A percentile compares a stretch with the other conserved stretches of the same genome.
Evolutionary conservation across 176 grass and related monocot species (phyloP).

Genomic region (Puccinellia tenuiflora): DNA sequence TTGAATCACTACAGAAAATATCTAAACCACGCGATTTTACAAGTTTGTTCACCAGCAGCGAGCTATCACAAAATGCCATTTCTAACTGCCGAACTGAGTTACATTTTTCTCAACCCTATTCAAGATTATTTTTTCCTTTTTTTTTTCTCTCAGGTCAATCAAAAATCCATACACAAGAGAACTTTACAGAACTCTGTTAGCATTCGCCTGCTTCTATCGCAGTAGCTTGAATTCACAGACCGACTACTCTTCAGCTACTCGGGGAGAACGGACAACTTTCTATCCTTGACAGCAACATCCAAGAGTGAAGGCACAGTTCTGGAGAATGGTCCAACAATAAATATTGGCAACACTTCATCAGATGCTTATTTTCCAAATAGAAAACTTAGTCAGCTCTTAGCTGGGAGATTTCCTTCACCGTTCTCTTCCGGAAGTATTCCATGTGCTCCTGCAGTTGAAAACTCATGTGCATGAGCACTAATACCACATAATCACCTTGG

Average conservation of each 20-base stretch:
- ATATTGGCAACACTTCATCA: conserved; percentile 3
- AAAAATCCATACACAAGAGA: conserved; percentile 7
- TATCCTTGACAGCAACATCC: background rate
- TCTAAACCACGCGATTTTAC: background rate
- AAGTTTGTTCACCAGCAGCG: background rate
- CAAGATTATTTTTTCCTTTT: background rate
- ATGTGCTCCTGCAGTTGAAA: conserved; percentile 62
- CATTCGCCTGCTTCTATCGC: background rate
- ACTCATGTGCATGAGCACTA: background rate
- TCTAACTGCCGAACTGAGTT: background rate
- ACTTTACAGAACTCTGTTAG: conserved; percentile 12
- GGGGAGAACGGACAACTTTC: background rate
- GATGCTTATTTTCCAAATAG: background rate
- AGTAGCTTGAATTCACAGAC: background rate
- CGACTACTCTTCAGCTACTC: background rate
- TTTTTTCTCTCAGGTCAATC: background rate
- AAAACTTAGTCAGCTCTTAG: conserved; percentile 57
- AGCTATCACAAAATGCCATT: background rate
- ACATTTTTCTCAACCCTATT: background rate
- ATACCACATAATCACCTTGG: background rate
- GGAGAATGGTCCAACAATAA: background rate
- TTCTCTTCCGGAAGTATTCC: conserved; percentile 82
- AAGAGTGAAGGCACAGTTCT: background rate
- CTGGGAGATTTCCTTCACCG: conserved; percentile 66
- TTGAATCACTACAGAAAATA: background rate